Evolutionary conservation across 345 rosid species (phyloP).

Genomic region (Hibiscus mutabilis): DNA sequence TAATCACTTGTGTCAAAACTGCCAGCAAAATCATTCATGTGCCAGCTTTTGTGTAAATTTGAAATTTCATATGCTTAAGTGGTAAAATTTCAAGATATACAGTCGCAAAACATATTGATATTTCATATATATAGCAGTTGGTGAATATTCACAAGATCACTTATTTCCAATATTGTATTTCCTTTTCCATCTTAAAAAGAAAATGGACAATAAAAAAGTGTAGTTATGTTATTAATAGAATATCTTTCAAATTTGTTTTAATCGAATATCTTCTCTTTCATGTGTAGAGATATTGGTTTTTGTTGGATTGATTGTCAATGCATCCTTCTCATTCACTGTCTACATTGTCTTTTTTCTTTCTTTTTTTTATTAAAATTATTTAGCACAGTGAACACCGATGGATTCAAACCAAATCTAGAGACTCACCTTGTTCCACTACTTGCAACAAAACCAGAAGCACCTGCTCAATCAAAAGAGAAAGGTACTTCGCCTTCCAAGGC

Average conservation of each 20-base stretch:
- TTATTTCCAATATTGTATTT: background rate
- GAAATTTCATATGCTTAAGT: background rate
- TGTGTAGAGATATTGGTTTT: background rate
- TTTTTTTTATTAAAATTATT: slow-evolving; percentile 22
- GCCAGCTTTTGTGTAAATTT: background rate
- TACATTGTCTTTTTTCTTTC: background rate
- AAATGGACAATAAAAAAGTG: background rate
- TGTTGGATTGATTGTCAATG: background rate
- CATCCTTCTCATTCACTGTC: slow-evolving; percentile 1
- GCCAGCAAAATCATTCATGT: background rate
- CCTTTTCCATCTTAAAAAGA: background rate
- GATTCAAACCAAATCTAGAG: slow-evolving; percentile 90
- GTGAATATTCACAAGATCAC: background rate
- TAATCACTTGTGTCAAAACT: background rate
- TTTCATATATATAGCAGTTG: background rate
- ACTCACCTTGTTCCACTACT: slow-evolving; percentile 78
- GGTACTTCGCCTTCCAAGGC: slow-evolving; percentile 38
- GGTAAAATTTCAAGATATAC: background rate
- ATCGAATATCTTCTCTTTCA: background rate
- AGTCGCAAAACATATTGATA: background rate
- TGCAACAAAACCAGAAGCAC: slow-evolving; percentile 46
- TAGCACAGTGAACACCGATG: slow-evolving; percentile 87
- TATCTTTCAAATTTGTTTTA: slow-evolving; percentile 1
- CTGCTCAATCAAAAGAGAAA: slow-evolving; percentile 50
- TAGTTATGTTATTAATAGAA: background rate